Percentiles rank a stretch among this genome's conserved stretches.
Evolutionary conservation across 2,329 filamentous ascomycete species (phyloP).

Genomic region (Cladosporium sphaerospermum): DNA sequence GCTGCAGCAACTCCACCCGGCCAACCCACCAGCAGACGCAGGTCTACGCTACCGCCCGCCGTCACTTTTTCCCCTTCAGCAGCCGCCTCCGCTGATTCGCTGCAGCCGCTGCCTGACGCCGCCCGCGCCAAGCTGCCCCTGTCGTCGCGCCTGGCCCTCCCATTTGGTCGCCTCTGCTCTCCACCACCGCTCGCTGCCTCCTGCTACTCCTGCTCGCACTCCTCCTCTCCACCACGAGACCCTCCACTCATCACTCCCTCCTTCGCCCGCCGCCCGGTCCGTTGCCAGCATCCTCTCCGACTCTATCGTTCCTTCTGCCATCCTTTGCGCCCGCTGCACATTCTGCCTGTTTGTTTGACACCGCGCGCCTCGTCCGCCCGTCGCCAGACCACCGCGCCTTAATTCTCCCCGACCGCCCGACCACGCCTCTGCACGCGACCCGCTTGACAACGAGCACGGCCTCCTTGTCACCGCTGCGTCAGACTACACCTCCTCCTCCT

Average conservation of each 20-base stretch:
- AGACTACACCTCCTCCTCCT: background rate
- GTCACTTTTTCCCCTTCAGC: no score
- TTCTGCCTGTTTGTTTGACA: background rate
- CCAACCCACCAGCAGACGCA: no score
- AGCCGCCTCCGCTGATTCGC: background rate
- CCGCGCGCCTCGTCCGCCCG: background rate
- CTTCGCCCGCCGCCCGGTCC: background rate
- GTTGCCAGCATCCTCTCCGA: background rate
- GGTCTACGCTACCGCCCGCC: no score
- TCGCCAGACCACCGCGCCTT: background rate
- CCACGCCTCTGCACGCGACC: background rate
- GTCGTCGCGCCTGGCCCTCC: background rate
- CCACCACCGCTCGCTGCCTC: background rate
- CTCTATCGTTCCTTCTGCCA: background rate
- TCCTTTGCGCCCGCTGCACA: background rate
- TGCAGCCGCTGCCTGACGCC: background rate
- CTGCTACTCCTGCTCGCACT: background rate
- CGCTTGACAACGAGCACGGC: conserved; percentile 6
- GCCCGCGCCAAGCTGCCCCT: background rate
- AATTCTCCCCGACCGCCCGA: conserved; percentile 5
- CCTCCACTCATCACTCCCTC: background rate
- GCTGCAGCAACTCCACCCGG: no score
- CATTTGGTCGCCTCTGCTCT: no score
- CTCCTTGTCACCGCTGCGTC: conserved; percentile 2
- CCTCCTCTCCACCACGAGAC: background rate